Base-by-base conservation (phyloP, 345 rosid genomes). In the Citrus unshiu region DNA sequence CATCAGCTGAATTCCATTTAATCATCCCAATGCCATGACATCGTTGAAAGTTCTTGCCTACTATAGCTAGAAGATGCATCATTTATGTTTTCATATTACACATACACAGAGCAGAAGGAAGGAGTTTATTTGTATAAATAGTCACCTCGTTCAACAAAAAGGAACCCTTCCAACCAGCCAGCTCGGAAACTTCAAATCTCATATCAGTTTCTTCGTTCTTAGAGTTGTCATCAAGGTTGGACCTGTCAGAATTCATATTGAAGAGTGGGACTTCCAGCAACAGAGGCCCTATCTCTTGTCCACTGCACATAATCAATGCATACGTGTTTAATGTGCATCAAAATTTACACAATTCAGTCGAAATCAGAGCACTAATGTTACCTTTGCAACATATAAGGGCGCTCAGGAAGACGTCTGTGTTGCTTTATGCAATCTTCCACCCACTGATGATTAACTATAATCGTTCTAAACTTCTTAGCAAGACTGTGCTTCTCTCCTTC, bases 371-470 rank as follows among this genome's bases (percentile, higher is more conserved):
- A n/a, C 8, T 51, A 2, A 54, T 8, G 1, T 35, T 60, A 94
- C 99, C 99, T 89, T 80, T 86, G 84, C 78, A 82, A 70, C 79
- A 59, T 83, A 75, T 93, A 94, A 40, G 95, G 92, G 21, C 68
- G 73, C 82, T 93, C 98, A 0, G 92, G 84, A 40, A 94, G 86
- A 79, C 89, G 90, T 72, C 80, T 85, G 51, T 91, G 87, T 86
- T 87, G 79, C 87, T 81, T 91, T 57, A 91, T 32, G 40, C 98
- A 96, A 72, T 93, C 94, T 84, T 93, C 95, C 0, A 96, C 78
- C 99, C 99, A 96, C 43, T 82, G 86, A 83, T 96, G 98, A 77
- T 94, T 94, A 0, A 96, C 95, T 3, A 91, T 75, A 25, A 65
- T 70, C 0, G 90, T 86, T 70, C 68, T 66, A 0, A 94, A 93